phyloP scores from a whole-genome alignment of 2,329 filamentous ascomycete species.

The Didymella segeticola region DNA sequence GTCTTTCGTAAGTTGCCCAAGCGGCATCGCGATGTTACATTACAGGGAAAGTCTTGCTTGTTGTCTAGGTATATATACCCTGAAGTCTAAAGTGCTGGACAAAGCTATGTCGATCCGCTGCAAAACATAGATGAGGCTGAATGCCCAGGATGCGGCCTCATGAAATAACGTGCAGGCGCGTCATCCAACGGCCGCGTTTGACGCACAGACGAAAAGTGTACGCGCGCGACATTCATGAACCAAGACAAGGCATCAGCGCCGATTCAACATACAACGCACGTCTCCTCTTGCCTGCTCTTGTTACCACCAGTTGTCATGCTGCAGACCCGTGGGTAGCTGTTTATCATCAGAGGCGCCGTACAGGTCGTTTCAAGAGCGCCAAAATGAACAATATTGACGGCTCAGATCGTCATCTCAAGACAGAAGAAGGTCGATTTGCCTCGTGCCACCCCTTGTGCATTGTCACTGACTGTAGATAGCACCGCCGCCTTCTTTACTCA shows the following conservation, averaged over 20 bases:
- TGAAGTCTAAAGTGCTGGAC: too few relatives aligned
- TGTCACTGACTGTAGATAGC: constrained; percentile 46
- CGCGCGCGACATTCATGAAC: constrained; percentile 10
- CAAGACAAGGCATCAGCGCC: constrained; percentile 5
- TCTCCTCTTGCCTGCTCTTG: neutral
- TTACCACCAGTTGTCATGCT: neutral
- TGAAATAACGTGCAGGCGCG: constrained; percentile 9
- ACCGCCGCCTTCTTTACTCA: constrained; percentile 78
- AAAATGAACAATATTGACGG: constrained; percentile 72
- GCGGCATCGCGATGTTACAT: too few relatives aligned
- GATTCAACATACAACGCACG: neutral
- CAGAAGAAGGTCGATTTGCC: constrained; percentile 40
- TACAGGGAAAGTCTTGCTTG: too few relatives aligned
- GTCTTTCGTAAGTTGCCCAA: too few relatives aligned
- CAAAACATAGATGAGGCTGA: neutral
- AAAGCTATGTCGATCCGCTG: neutral
- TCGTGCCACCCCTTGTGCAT: neutral
- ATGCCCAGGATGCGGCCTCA: neutral
- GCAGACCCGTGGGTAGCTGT: neutral
- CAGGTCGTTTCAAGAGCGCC: neutral
- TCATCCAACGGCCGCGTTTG: neutral
- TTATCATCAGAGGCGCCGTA: neutral
- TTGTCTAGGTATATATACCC: too few relatives aligned
- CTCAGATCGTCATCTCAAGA: constrained; percentile 54
- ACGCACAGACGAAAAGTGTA: constrained; percentile 12